Evolutionary conservation across 2,329 filamentous ascomycete species (phyloP), one percentile per base, ranked within the genome.

Genomic region (Biscogniauxia sp.): DNA sequence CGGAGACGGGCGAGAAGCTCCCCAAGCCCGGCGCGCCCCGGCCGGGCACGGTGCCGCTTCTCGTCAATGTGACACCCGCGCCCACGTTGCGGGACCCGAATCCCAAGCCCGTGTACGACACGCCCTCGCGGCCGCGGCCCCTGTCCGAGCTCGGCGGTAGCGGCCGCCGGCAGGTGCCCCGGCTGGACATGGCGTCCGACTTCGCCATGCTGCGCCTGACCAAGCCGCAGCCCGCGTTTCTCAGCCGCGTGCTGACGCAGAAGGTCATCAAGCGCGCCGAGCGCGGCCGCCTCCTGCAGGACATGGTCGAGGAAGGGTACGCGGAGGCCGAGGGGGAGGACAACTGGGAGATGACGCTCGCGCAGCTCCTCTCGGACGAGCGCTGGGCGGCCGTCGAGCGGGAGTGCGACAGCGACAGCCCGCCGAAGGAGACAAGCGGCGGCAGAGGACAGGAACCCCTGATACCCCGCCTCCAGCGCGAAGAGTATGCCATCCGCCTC

Each of bases 201-300:
- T 74, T 87, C 23, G 84, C 89, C 0, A 89, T 93, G 68, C 73
- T 94, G 26, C 85, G 90, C 41, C 74, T 88, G 52, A 81, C 78
- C 63, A 90, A 89, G 72, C 87, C 87, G 4, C 88, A 93, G 72
- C 82, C 88, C 1, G 70, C 72, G 0, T 74, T 75, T n/a, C 74
- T 93, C 20, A 83, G 80, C n/a, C 76, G 82, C 8, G 79, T 88
- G 17, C 68, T 93, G 1, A 76, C 79, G 9, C 76, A 83, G 55
- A 85, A 84, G 67, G 72, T 82, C 19, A 62, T 70, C 3, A 71
- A 75, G 49, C 80, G 81, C n/a, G 74, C 79, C 51, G 70, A 71
- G 52, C 75, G 79, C 17, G 72, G 82, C 13, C 75, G 80, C 0
- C 56, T 62, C 1, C 19, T 75, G 4, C 53, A 64, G 8, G 63